A percentile compares a stretch with the other conserved stretches of the same genome.
phyloP scores from a whole-genome alignment of 805 yeast genomes.

The Yamadazyma philogaea region DNA sequence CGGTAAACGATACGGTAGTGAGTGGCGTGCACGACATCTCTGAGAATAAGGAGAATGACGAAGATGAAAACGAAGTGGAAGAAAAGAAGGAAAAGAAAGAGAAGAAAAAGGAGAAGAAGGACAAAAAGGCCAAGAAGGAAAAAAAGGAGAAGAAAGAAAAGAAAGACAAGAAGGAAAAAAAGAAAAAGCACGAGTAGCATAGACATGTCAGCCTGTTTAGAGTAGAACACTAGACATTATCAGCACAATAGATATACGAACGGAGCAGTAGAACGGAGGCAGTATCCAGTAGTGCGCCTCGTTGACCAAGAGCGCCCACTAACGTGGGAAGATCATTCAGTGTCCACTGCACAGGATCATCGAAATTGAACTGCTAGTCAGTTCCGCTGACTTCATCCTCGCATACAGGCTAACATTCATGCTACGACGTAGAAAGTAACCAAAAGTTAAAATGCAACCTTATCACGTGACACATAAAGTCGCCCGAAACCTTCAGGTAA shows the following conservation, averaged over 20 bases:
- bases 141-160: constrained; percentile 22
- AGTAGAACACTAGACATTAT: neutral
- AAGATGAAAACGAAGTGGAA: constrained; percentile 23
- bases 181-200: constrained; percentile 17
- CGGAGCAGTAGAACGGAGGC: too few relatives aligned
- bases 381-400: too few relatives aligned
- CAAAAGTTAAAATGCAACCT: too few relatives aligned
- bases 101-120: constrained; percentile 16
- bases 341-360: too few relatives aligned
- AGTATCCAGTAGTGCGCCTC: too few relatives aligned
- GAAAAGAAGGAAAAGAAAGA: constrained; percentile 25
- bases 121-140: constrained; percentile 20
- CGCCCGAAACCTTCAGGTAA: too few relatives aligned
- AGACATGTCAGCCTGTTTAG: neutral
- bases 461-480: too few relatives aligned
- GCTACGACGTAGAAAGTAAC: too few relatives aligned
- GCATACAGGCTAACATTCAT: too few relatives aligned
- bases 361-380: too few relatives aligned
- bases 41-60: constrained; percentile 16
- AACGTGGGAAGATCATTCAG: too few relatives aligned
- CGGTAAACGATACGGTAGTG: constrained; percentile 4
- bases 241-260: neutral
- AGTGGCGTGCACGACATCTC: constrained; percentile 2
- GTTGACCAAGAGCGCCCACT: too few relatives aligned
- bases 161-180: constrained; percentile 23